These are phyloP conservation scores for Emergomyces pasteurianus DNA, from an alignment of 2,329 filamentous ascomycete genomes.

Conservation along the genomic window DNA sequence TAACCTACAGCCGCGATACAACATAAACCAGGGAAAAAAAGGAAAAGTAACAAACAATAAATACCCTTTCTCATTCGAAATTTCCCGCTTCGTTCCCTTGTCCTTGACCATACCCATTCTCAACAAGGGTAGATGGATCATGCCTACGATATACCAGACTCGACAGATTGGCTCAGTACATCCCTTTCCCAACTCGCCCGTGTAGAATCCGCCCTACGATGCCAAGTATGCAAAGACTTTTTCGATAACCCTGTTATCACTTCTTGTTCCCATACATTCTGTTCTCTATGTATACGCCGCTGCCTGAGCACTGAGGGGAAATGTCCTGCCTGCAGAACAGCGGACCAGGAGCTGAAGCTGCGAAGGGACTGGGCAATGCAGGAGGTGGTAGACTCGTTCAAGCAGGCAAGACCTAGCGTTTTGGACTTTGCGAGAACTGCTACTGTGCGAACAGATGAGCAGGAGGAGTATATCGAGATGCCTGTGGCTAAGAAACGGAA, in stretches of 20 bases:
- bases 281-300: constrained; percentile 85
- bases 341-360: constrained; percentile 73
- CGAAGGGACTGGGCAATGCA: constrained; percentile 75
- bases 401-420: constrained; percentile 48
- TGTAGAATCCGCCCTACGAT: constrained; percentile 75
- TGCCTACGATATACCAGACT: constrained; percentile 30
- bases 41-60: not conserved
- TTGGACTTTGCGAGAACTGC: constrained; percentile 50
- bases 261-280: constrained; percentile 90
- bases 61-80: not conserved
- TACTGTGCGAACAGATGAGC: constrained; percentile 28
- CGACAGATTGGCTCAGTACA: constrained; percentile 38
- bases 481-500: constrained; percentile 26
- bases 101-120: not conserved
- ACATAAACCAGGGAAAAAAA: not conserved
- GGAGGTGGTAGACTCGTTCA: constrained; percentile 72
- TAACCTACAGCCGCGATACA: too few species aligned
- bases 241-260: constrained; percentile 92
- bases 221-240: constrained; percentile 97
- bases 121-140: constrained; percentile 19
- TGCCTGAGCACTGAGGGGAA: constrained; percentile 72
- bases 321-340: constrained; percentile 70
- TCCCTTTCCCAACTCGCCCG: constrained; percentile 32
- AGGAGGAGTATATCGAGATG: constrained; percentile 22
- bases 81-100: constrained; percentile 2